Evolutionary conservation across 352 stramenopile genomes (phyloP).

Genomic region (Lagenidium giganteum): DNA sequence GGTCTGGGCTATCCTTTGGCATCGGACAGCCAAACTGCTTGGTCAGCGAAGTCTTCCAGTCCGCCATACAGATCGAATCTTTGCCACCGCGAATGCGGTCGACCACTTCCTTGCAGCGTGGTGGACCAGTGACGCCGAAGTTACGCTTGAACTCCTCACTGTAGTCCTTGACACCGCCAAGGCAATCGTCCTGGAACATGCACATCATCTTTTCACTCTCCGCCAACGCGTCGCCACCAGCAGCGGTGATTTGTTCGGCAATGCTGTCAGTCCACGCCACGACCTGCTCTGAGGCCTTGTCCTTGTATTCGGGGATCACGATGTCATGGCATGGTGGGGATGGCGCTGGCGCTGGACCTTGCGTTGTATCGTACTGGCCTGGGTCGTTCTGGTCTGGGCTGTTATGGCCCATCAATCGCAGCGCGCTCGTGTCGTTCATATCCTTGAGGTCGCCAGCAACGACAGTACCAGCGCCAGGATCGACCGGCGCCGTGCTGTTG

Average conservation of each 20-base stretch:
- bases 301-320: too few relatives aligned
- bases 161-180: constrained; percentile 31
- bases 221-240: constrained; percentile 7
- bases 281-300: too few relatives aligned
- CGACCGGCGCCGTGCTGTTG: too few relatives aligned
- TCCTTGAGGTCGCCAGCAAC: too few relatives aligned
- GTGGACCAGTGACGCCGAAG: constrained; percentile 20
- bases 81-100: constrained; percentile 13
- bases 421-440: too few relatives aligned
- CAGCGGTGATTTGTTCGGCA: constrained; percentile 3
- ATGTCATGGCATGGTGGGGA: too few relatives aligned
- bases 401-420: too few relatives aligned
- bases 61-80: constrained; percentile 7
- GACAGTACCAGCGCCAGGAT: too few relatives aligned
- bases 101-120: constrained; percentile 29
- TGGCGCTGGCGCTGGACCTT: too few relatives aligned
- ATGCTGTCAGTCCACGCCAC: constrained; percentile 5
- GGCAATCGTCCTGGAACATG: constrained; percentile 32
- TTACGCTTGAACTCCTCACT: constrained; percentile 26
- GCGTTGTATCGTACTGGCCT: too few relatives aligned
- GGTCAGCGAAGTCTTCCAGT: constrained; percentile 16
- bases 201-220: constrained; percentile 35
- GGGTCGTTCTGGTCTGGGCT: too few relatives aligned
- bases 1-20: constrained; percentile 1
- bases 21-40: constrained; percentile 14